Evolutionary conservation across 495 filamentous ascomycete species (phyloP).

Genomic region (Penicillium argentinense): DNA sequence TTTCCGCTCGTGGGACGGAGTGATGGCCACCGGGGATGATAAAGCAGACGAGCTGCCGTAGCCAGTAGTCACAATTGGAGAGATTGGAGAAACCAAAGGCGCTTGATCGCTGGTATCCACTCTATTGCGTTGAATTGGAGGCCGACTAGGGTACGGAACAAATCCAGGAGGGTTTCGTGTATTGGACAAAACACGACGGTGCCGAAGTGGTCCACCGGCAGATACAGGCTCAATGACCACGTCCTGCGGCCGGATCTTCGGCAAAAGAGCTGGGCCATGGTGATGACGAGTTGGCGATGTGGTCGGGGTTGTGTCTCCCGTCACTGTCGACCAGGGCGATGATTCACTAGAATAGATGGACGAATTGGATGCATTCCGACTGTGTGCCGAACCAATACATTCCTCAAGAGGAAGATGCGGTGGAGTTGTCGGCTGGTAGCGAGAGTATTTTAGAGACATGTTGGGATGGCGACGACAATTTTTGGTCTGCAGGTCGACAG

Average conservation of each 20-base stretch:
- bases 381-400: conserved; percentile 35
- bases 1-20: conserved; percentile 49
- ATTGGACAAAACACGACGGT: conserved; percentile 57
- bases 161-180: conserved; percentile 52
- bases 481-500: not conserved
- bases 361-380: conserved; percentile 46
- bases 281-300: conserved; percentile 70
- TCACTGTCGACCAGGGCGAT: conserved; percentile 76
- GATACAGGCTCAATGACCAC: conserved; percentile 63
- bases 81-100: conserved; percentile 52
- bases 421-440: conserved; percentile 50
- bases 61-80: conserved; percentile 42
- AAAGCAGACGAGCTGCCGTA: conserved; percentile 36
- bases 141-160: conserved; percentile 41
- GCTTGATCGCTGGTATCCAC: conserved; percentile 64
- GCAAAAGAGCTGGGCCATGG: conserved; percentile 78
- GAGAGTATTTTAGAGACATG: conserved; percentile 49
- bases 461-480: conserved; percentile 11
- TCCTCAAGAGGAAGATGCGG: conserved; percentile 36
- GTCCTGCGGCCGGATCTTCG: conserved; percentile 85
- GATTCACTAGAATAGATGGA: conserved; percentile 64
- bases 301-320: conserved; percentile 69
- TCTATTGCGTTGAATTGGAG: conserved; percentile 53
- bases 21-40: conserved; percentile 67
- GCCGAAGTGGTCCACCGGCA: conserved; percentile 40